Evolutionary conservation across 768 basidiomycete species (phyloP).

Genomic region (Leccinum truebloodii): DNA sequence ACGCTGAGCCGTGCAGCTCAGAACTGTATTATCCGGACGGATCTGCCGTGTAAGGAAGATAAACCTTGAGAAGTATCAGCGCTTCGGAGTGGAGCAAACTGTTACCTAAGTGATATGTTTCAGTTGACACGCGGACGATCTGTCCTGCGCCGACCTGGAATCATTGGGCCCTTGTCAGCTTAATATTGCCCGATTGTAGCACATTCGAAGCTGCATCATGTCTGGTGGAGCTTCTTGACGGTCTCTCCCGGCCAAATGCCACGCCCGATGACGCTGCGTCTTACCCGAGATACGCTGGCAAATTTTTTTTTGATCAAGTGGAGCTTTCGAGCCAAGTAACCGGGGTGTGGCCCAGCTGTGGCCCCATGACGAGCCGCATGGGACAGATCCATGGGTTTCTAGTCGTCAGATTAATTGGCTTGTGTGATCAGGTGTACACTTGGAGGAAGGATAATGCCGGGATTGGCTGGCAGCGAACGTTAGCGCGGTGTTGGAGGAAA

Average conservation of each 20-base stretch:
- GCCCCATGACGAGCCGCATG: slow-evolving; percentile 3
- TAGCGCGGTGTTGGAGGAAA: slow-evolving; percentile 7
- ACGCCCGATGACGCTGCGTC: background rate
- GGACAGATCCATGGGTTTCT: slow-evolving; percentile 1
- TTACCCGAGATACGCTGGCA: background rate
- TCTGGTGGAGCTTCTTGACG: background rate
- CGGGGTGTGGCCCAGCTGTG: background rate
- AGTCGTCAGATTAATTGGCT: background rate
- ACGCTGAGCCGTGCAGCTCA: background rate
- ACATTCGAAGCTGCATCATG: background rate
- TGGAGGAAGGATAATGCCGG: background rate
- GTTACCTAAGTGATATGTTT: slow-evolving; percentile 16
- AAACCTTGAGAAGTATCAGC: slow-evolving; percentile 1
- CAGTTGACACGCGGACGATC: slow-evolving; percentile 12
- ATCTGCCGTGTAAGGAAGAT: no score
- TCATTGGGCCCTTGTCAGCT: background rate
- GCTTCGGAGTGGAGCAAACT: slow-evolving; percentile 23
- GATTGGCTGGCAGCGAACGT: background rate
- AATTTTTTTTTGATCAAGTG: slow-evolving; percentile 11
- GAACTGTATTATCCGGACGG: background rate
- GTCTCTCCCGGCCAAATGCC: background rate
- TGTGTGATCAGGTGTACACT: background rate
- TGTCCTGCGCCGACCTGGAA: background rate
- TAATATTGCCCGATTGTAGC: background rate
- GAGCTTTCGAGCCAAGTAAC: slow-evolving; percentile 8